A percentile compares a stretch with the other conserved stretches of the same genome.
Conservation (phyloP, 805 yeast species). For the Scheffersomyces ergatensis region DNA sequence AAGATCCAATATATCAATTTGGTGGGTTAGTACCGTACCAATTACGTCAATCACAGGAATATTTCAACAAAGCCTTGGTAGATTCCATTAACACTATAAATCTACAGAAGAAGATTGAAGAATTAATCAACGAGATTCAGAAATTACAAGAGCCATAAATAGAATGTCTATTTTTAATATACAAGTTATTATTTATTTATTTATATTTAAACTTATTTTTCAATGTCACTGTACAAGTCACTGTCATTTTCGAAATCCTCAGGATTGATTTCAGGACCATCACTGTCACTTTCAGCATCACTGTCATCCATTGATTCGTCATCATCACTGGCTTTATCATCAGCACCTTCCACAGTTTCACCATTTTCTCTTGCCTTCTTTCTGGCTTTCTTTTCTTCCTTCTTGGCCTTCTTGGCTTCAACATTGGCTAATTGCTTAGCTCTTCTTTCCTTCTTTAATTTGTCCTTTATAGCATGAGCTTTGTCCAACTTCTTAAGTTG, state of each 20-base stretch:
- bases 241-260: constrained; percentile 51
- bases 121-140: constrained; percentile 16
- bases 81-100: constrained; percentile 18
- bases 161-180: not conserved
- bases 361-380: constrained; percentile 50
- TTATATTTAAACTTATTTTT: constrained; percentile 10
- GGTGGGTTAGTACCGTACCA: constrained; percentile 46
- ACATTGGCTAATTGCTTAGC: constrained; percentile 79
- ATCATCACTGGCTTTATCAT: constrained; percentile 23
- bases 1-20: constrained; percentile 44
- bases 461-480: constrained; percentile 59
- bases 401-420: constrained; percentile 67
- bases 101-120: constrained; percentile 16
- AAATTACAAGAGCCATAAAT: constrained; percentile 1
- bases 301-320: constrained; percentile 17
- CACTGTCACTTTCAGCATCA: constrained; percentile 21
- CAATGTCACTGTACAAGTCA: constrained; percentile 42
- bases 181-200: not conserved
- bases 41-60: constrained; percentile 34
- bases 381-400: constrained; percentile 71
- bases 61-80: constrained; percentile 31
- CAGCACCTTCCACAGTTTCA: constrained; percentile 19
- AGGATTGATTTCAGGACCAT: constrained; percentile 36
- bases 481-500: constrained; percentile 65
- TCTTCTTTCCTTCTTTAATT: constrained; percentile 68